A percentile compares a stretch with the other conserved stretches of the same genome.
phyloP scores from a whole-genome alignment of 331 rosid genomes.

The Pyracantha coccinea region DNA sequence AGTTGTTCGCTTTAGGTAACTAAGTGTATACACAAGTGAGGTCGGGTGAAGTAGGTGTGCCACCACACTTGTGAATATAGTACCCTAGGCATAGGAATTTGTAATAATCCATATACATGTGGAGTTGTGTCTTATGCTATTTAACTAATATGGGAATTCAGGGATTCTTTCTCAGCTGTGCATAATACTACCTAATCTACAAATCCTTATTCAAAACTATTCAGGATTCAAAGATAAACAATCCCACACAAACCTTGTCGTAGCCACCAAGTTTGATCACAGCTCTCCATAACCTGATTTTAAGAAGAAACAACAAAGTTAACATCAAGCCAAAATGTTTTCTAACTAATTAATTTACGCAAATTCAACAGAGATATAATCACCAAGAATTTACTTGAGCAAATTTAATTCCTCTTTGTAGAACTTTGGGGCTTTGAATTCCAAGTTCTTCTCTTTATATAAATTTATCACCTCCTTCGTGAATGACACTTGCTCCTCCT shows the following conservation, averaged over 20 bases:
- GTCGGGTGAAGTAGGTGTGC: neutral
- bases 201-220: neutral
- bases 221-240: neutral
- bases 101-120: neutral
- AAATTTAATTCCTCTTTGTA: conserved; percentile 21
- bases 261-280: conserved; percentile 23
- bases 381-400: conserved; percentile 19
- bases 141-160: neutral
- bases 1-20: neutral
- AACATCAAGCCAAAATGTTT: neutral
- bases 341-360: neutral
- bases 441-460: conserved; percentile 10
- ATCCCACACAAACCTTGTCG: conserved; percentile 5
- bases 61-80: neutral
- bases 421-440: conserved; percentile 18
- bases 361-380: neutral
- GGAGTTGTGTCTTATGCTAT: neutral
- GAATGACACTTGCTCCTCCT: conserved; percentile 16
- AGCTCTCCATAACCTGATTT: conserved; percentile 21
- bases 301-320: neutral
- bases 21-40: neutral
- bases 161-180: neutral
- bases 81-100: neutral
- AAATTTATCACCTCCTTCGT: conserved; percentile 11
- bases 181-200: neutral